Conservation (phyloP, 352 stramenopile genomes). For the Phytophthora hibernalis region DNA sequence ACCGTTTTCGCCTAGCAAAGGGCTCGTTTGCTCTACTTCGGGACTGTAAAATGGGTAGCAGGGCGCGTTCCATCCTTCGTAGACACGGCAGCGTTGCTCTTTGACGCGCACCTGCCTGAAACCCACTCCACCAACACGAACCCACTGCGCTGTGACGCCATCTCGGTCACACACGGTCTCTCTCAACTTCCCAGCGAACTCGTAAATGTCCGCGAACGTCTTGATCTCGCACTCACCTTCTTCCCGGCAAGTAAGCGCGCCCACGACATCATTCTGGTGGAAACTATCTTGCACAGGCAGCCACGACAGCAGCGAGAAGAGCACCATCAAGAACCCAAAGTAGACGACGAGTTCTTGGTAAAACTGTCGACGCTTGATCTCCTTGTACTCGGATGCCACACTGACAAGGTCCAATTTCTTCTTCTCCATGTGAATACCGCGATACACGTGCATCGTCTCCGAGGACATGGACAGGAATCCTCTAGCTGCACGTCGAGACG, state of each 20-base stretch:
- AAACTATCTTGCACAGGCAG: constrained; percentile 85
- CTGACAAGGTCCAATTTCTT: constrained; percentile 86
- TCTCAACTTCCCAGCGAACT: constrained; percentile 63
- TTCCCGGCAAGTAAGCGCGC: constrained; percentile 77
- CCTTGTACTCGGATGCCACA: constrained; percentile 85
- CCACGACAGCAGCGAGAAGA: constrained; percentile 83
- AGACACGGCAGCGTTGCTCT: constrained; percentile 72
- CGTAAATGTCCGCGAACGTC: constrained; percentile 81
- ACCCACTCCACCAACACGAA: constrained; percentile 76
- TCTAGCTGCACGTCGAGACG: constrained; percentile 66
- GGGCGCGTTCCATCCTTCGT: constrained; percentile 61
- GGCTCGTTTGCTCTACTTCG: constrained; percentile 55
- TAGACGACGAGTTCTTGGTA: constrained; percentile 91
- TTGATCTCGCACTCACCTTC: constrained; percentile 84
- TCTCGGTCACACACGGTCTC: constrained; percentile 66
- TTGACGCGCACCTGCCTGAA: constrained; percentile 87
- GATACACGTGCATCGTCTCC: constrained; percentile 67
- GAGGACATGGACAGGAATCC: constrained; percentile 77
- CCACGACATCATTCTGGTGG: constrained; percentile 87
- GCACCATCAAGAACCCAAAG: constrained; percentile 74
- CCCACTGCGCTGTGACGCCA: constrained; percentile 69
- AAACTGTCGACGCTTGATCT: constrained; percentile 88
- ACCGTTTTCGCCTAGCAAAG: constrained; percentile 50
- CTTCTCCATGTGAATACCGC: constrained; percentile 91
- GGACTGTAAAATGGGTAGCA: constrained; percentile 82